phyloP scores from a whole-genome alignment of 169 alveolate genomes.

The Plasmodium cynomolgi region DNA sequence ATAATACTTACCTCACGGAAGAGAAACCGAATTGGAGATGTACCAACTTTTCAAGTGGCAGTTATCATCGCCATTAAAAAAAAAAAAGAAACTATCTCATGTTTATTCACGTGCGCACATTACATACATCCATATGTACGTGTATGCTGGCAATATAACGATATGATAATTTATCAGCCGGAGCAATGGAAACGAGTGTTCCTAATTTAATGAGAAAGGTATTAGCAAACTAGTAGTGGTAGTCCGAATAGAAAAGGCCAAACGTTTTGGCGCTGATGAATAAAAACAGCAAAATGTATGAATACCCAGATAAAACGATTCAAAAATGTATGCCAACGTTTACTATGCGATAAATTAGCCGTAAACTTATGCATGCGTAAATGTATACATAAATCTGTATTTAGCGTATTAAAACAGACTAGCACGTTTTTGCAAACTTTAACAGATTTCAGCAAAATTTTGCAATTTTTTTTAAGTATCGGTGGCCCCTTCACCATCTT shows the following conservation, averaged over 20 bases:
- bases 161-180: not conserved
- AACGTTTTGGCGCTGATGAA: not conserved
- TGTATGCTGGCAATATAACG: not conserved
- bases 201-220: not conserved
- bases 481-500: not conserved
- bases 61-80: not conserved
- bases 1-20: not conserved
- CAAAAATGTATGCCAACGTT: not conserved
- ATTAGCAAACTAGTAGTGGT: not conserved
- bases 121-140: not conserved
- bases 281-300: not conserved
- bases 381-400: not conserved
- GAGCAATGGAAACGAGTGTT: conserved; percentile 1
- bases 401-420: not conserved
- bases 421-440: not conserved
- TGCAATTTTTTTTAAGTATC: not conserved
- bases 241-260: not conserved
- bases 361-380: not conserved
- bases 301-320: not conserved
- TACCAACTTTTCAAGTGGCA: not conserved
- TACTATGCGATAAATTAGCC: not conserved
- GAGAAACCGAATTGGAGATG: not conserved
- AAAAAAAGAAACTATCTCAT: not conserved
- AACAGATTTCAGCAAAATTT: not conserved
- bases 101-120: not conserved